Evolutionary conservation across 352 stramenopile species (phyloP).

Genomic region (Globisporangium barbulae): DNA sequence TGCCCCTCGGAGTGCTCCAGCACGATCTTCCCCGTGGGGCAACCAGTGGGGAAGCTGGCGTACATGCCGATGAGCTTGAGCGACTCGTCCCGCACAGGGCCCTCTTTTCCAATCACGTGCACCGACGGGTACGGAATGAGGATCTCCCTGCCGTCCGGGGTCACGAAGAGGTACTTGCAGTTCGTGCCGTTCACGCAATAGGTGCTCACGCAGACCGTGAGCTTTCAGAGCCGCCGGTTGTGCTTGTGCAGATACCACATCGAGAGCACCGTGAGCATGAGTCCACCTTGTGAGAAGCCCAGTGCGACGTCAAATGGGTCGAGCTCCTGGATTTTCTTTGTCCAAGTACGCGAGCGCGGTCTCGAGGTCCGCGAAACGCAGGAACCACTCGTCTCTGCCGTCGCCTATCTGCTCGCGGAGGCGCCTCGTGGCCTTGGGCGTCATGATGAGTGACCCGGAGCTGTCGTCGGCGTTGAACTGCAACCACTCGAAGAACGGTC

Average conservation of each 20-base stretch:
- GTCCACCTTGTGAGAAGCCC: conserved; percentile 66
- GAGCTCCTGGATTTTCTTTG: conserved; percentile 33
- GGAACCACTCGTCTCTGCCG: conserved; percentile 31
- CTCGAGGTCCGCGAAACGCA: conserved; percentile 42
- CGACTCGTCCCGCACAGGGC: conserved; percentile 38
- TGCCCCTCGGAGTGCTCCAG: conserved; percentile 44
- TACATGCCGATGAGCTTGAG: conserved; percentile 43
- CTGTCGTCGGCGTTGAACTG: conserved; percentile 25
- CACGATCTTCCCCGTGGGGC: conserved; percentile 28
- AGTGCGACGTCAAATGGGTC: conserved; percentile 59
- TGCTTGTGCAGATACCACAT: conserved; percentile 38
- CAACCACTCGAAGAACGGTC: conserved; percentile 53
- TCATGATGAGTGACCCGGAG: conserved; percentile 19
- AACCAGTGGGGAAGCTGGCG: conserved; percentile 22
- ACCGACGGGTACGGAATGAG: conserved; percentile 56
- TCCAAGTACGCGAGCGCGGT: conserved; percentile 42
- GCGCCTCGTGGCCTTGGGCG: conserved; percentile 13
- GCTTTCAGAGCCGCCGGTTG: conserved; percentile 39
- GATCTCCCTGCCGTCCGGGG: conserved; percentile 22
- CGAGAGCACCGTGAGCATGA: conserved; percentile 41
- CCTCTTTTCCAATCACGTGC: conserved; percentile 58
- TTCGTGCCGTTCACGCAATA: conserved; percentile 24
- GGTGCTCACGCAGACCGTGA: conserved; percentile 44
- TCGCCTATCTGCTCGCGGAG: not conserved
- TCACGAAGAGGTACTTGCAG: conserved; percentile 38